Evolutionary conservation across 2,329 filamentous ascomycete species (phyloP).

Genomic region (Cercospora sesami): DNA sequence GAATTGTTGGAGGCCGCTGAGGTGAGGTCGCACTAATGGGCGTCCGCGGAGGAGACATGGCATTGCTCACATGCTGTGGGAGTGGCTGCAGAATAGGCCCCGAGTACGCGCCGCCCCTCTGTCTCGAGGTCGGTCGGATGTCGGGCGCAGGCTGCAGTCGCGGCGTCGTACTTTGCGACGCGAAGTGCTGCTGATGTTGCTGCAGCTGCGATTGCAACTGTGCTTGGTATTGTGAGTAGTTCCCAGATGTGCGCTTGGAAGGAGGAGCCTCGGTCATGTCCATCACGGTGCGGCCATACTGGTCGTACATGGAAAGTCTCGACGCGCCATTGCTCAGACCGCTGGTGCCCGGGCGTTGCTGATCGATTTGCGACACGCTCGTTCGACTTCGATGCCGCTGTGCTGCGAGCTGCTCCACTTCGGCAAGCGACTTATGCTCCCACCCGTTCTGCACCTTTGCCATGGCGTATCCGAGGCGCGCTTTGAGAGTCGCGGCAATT

Average conservation of each 20-base stretch:
- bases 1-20: constrained; percentile 53
- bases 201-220: constrained; percentile 20
- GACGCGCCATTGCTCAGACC: constrained; percentile 34
- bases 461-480: constrained; percentile 88
- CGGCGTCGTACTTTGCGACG: constrained; percentile 10
- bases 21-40: constrained; percentile 34
- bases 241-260: constrained; percentile 38
- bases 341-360: constrained; percentile 32
- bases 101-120: constrained; percentile 12
- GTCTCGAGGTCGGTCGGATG: constrained; percentile 30
- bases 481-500: constrained; percentile 78
- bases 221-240: constrained; percentile 24
- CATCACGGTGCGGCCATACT: constrained; percentile 21
- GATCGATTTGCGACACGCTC: constrained; percentile 33
- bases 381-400: constrained; percentile 51
- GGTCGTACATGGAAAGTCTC: constrained; percentile 34
- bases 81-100: constrained; percentile 12
- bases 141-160: constrained; percentile 36
- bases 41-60: constrained; percentile 39
- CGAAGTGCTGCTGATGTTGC: constrained; percentile 16
- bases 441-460: constrained; percentile 89
- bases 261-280: constrained; percentile 30
- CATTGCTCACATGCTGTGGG: constrained; percentile 15
- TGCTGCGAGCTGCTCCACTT: constrained; percentile 73
- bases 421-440: constrained; percentile 74